A percentile compares a stretch with the other conserved stretches of the same genome.
Evolutionary conservation across 83 land plant genomes (phyloP).

Genomic region (Thuja plicata): DNA sequence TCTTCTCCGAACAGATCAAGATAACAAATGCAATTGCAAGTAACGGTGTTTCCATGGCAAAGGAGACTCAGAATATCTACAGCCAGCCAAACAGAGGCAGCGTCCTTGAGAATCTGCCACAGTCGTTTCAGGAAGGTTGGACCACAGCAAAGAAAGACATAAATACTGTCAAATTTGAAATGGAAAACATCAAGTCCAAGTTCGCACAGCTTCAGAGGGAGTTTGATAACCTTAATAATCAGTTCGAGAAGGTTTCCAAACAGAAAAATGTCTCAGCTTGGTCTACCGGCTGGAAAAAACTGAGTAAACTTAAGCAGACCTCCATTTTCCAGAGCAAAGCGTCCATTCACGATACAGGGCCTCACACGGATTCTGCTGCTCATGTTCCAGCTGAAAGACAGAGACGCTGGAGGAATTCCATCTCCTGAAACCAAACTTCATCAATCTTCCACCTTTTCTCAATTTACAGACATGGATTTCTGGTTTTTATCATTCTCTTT

Average conservation of each 20-base stretch:
- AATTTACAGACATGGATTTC: too few relatives aligned
- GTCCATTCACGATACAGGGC: slow-evolving; percentile 6
- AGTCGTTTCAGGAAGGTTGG: slow-evolving; percentile 85
- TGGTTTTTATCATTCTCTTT: too few relatives aligned
- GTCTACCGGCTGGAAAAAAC: slow-evolving; percentile 71
- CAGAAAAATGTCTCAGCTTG: slow-evolving; percentile 40
- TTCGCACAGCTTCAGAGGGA: slow-evolving; percentile 63
- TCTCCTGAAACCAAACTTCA: slow-evolving; percentile 27
- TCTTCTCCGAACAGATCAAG: slow-evolving; percentile 76
- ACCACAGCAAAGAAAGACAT: slow-evolving; percentile 72
- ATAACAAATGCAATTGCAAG: slow-evolving; percentile 70
- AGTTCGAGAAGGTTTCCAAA: slow-evolving; percentile 56
- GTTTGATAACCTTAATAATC: slow-evolving; percentile 54
- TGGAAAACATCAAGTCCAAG: slow-evolving; percentile 64
- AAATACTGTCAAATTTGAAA: slow-evolving; percentile 69
- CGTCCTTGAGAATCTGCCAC: slow-evolving; percentile 66
- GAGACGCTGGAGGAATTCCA: slow-evolving; percentile 75
- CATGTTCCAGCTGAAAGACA: slow-evolving; percentile 35
- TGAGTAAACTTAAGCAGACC: slow-evolving; percentile 58
- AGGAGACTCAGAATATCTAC: slow-evolving; percentile 17
- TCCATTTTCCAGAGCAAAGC: slow-evolving; percentile 27
- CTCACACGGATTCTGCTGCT: slow-evolving; percentile 13
- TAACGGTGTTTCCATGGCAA: slow-evolving; percentile 19
- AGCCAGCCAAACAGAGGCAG: slow-evolving; percentile 17
- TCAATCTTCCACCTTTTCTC: too few relatives aligned